phyloP scores from a whole-genome alignment of 768 basidiomycete genomes.

The Gymnopilus dilepis region DNA sequence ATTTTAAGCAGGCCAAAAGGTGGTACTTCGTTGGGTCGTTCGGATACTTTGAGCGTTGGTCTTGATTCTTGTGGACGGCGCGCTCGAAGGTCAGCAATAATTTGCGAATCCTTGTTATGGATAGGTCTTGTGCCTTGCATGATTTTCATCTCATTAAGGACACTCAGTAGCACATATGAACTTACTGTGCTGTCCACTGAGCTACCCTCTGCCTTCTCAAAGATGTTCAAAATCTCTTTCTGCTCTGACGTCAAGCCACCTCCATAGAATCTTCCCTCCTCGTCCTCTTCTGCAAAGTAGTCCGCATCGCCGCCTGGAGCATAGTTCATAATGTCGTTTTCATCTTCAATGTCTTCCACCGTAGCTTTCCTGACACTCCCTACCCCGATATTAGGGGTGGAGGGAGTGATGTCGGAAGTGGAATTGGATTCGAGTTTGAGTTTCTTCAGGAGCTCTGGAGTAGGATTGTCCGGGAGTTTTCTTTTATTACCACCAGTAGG shows the following conservation, averaged over 20 bases:
- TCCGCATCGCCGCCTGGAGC: conserved; percentile 90
- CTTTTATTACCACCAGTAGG: conserved; percentile 70
- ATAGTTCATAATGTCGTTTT: conserved; percentile 55
- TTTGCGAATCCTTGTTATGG: conserved; percentile 72
- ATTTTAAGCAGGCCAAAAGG: background rate
- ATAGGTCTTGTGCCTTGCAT: conserved; percentile 69
- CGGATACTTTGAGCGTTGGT: conserved; percentile 94
- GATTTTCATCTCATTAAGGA: too few relatives aligned
- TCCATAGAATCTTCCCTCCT: conserved; percentile 91
- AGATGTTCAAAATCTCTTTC: conserved; percentile 94
- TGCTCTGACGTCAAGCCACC: conserved; percentile 92
- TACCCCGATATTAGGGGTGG: conserved; percentile 26
- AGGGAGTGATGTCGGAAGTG: conserved; percentile 10
- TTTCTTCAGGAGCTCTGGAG: conserved; percentile 83
- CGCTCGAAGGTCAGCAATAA: conserved; percentile 84
- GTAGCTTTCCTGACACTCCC: conserved; percentile 43
- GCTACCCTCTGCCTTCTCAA: conserved; percentile 75
- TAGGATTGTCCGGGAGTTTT: conserved; percentile 77
- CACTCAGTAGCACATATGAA: conserved; percentile 18
- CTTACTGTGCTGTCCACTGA: conserved; percentile 73
- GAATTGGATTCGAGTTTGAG: conserved; percentile 59
- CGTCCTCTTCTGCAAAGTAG: conserved; percentile 90
- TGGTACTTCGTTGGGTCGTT: conserved; percentile 87
- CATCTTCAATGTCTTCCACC: conserved; percentile 69
- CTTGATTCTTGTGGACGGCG: conserved; percentile 92